Percentiles rank a stretch among this genome's conserved stretches.
Evolutionary conservation across 768 basidiomycete species (phyloP).

Genomic region (Boletus vinaceobasis): DNA sequence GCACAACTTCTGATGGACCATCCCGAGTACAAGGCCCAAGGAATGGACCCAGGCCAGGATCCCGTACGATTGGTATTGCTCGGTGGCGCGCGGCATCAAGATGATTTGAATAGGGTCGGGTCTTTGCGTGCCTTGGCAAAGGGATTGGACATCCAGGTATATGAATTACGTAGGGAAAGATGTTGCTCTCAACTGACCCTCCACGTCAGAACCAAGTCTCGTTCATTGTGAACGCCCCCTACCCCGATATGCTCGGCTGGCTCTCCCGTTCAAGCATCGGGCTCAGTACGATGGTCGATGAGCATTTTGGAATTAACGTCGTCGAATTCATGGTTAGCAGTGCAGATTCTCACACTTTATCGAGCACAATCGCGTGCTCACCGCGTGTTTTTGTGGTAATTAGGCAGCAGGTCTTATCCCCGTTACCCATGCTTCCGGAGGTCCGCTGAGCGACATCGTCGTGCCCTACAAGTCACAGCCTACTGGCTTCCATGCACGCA

Average conservation of each 20-base stretch:
- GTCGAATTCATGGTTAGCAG: conserved; percentile 91
- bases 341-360: background rate
- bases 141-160: conserved; percentile 63
- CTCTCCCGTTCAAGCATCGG: conserved; percentile 78
- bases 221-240: conserved; percentile 84
- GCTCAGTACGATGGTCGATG: conserved; percentile 95
- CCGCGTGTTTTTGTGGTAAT: conserved; percentile 5
- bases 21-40: conserved; percentile 48
- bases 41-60: conserved; percentile 15
- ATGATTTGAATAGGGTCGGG: conserved; percentile 68
- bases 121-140: conserved; percentile 54
- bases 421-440: conserved; percentile 89
- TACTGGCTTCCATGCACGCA: conserved; percentile 83
- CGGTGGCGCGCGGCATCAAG: conserved; percentile 80
- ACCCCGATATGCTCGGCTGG: conserved; percentile 63
- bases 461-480: conserved; percentile 68
- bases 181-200: background rate
- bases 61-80: conserved; percentile 66
- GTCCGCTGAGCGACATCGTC: conserved; percentile 88
- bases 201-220: conserved; percentile 57
- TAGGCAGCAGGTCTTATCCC: conserved; percentile 94
- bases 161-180: conserved; percentile 12
- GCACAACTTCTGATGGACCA: conserved; percentile 51
- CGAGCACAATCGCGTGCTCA: conserved; percentile 10
- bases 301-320: conserved; percentile 97